phyloP scores from a whole-genome alignment of 345 rosid species.

The Dovyalis caffra region DNA sequence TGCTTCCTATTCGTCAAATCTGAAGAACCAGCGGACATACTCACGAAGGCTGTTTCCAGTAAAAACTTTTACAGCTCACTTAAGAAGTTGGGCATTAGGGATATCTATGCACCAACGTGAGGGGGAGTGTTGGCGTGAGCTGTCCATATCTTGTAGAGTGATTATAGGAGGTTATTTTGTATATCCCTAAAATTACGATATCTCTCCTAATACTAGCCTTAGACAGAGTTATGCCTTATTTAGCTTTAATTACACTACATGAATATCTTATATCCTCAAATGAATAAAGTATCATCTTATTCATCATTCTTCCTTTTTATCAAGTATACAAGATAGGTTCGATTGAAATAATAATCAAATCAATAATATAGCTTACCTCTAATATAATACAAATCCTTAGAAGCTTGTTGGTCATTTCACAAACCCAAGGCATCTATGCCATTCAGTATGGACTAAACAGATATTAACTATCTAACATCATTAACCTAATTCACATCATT shows the following conservation, averaged over 20 bases:
- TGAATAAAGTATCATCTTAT: no score
- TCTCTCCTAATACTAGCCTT: no score
- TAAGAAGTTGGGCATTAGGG: background rate
- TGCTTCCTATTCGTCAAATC: background rate
- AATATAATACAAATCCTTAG: background rate
- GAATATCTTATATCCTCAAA: no score
- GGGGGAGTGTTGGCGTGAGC: background rate
- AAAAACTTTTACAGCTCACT: background rate
- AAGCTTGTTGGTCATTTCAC: background rate
- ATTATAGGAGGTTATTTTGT: no score
- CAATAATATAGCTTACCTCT: background rate
- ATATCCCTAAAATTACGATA: no score
- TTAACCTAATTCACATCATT: background rate
- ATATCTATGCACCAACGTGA: background rate
- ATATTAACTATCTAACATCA: background rate
- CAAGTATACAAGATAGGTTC: background rate
- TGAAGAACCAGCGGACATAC: background rate
- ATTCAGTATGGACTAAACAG: background rate
- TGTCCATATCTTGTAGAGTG: no score
- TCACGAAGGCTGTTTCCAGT: background rate
- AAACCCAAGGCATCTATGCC: background rate
- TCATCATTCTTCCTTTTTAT: no score
- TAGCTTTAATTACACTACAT: no score
- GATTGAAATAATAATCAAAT: background rate
- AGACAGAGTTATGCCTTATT: no score